Conservation (phyloP, 257 asterid species). For the Capsicum baccatum region DNA sequence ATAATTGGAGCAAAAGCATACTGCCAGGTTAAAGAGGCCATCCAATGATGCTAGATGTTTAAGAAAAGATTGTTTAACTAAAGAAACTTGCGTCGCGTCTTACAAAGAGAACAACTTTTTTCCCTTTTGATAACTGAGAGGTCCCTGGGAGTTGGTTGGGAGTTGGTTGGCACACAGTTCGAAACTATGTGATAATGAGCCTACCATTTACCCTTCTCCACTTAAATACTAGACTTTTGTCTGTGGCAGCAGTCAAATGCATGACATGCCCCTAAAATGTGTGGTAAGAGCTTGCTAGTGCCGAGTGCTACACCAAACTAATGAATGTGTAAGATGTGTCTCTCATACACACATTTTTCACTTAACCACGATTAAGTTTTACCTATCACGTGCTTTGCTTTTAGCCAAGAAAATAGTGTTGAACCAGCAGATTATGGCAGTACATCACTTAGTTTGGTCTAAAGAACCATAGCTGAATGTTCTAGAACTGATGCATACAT, state of each 20-base stretch:
- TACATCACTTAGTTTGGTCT: background rate
- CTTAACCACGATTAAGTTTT: background rate
- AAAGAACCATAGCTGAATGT: background rate
- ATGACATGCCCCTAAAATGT: slow-evolving; percentile 2
- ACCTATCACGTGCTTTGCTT: slow-evolving; percentile 5
- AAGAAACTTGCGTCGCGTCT: background rate
- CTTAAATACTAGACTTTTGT: background rate
- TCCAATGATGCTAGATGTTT: background rate
- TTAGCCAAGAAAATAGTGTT: background rate
- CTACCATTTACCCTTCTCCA: slow-evolving; percentile 3
- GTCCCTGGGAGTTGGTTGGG: background rate
- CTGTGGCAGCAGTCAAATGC: background rate
- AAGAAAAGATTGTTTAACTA: background rate
- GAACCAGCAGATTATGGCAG: slow-evolving; percentile 3
- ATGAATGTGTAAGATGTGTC: background rate
- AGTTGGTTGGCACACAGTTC: background rate
- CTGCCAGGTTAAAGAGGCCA: slow-evolving; percentile 7
- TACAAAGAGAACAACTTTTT: background rate
- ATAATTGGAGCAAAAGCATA: background rate
- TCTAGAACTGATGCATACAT: slow-evolving; percentile 1
- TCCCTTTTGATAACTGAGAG: background rate
- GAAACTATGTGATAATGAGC: background rate
- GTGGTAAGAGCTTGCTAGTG: background rate
- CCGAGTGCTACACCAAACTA: background rate
- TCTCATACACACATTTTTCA: background rate